A percentile compares a stretch with the other conserved stretches of the same genome.
These are phyloP conservation scores for Pseudomonodictys pantanalensis DNA, from an alignment of 495 filamentous ascomycete genomes.

Conservation along the genomic window DNA sequence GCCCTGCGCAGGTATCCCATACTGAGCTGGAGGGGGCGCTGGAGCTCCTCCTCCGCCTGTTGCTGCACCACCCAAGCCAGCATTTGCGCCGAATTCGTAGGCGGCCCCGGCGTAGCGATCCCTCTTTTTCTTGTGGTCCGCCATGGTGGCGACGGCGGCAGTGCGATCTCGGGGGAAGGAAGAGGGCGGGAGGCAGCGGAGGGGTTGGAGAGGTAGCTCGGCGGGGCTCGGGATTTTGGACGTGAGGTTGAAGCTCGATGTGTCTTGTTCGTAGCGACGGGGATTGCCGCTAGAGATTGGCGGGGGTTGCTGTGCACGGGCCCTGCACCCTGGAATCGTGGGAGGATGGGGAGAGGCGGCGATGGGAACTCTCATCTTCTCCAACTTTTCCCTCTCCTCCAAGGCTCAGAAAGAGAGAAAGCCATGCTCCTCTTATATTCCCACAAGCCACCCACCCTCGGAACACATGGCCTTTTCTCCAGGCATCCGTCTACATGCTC, in stretches of 20 bases:
- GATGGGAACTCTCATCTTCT: background rate
- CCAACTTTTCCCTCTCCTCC: background rate
- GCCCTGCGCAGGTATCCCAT: conserved; percentile 33
- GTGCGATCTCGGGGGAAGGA: background rate
- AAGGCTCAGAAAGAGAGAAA: no score
- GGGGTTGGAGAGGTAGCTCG: background rate
- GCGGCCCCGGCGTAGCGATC: conserved; percentile 89
- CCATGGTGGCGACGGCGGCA: conserved; percentile 17
- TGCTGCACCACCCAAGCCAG: conserved; percentile 37
- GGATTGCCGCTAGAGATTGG: conserved; percentile 9
- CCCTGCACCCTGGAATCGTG: no score
- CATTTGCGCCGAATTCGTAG: conserved; percentile 94
- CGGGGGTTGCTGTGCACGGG: no score
- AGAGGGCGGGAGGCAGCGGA: background rate
- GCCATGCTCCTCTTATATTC: no score
- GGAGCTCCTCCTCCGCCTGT: no score
- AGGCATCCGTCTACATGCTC: background rate
- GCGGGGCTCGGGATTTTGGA: conserved; percentile 1
- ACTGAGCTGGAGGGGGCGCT: conserved; percentile 39
- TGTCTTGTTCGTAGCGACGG: conserved; percentile 20
- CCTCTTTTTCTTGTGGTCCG: conserved; percentile 69
- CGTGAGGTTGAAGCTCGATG: conserved; percentile 17
- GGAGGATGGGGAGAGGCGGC: no score
- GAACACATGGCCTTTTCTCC: background rate
- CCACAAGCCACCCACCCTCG: background rate